These are phyloP conservation scores for Melanogaster broomeanus DNA, from an alignment of 768 basidiomycete genomes.

Conservation along the genomic window DNA sequence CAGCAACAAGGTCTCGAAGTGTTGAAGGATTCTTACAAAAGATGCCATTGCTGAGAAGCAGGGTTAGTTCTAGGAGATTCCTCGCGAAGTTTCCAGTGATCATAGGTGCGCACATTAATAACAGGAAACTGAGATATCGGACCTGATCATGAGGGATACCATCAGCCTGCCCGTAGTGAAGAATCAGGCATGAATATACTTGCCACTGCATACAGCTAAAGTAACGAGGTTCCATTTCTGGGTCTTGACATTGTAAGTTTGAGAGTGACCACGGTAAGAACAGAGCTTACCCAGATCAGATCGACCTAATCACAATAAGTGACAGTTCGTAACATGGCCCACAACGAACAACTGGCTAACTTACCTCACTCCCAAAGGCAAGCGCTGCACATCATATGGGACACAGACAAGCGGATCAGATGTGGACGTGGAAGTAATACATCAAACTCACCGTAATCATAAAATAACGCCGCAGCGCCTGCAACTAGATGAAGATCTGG, in stretches of 20 bases:
- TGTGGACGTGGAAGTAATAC: background rate
- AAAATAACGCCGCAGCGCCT: slow-evolving; percentile 7
- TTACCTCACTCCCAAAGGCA: slow-evolving; percentile 10
- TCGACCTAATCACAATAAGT: slow-evolving; percentile 11
- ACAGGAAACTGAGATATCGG: slow-evolving; percentile 17
- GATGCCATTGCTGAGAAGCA: background rate
- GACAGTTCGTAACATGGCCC: background rate
- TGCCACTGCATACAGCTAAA: slow-evolving; percentile 15
- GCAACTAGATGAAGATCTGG: slow-evolving; percentile 8
- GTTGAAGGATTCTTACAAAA: slow-evolving; percentile 9
- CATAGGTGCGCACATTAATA: too few species aligned
- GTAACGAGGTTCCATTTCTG: slow-evolving; percentile 18
- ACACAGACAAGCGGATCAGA: background rate
- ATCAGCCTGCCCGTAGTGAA: background rate
- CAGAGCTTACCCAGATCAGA: slow-evolving; percentile 15
- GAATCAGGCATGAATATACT: background rate
- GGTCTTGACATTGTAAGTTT: slow-evolving; percentile 7
- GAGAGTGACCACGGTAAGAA: background rate
- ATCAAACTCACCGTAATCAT: slow-evolving; percentile 15
- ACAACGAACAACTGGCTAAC: background rate
- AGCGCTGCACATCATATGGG: slow-evolving; percentile 7
- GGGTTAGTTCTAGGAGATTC: background rate
- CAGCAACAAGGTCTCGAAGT: background rate
- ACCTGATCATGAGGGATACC: background rate
- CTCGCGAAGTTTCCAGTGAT: background rate